Evolutionary conservation across 2,329 filamentous ascomycete species (phyloP).

Genomic region (Aureobasidium pullulans): DNA sequence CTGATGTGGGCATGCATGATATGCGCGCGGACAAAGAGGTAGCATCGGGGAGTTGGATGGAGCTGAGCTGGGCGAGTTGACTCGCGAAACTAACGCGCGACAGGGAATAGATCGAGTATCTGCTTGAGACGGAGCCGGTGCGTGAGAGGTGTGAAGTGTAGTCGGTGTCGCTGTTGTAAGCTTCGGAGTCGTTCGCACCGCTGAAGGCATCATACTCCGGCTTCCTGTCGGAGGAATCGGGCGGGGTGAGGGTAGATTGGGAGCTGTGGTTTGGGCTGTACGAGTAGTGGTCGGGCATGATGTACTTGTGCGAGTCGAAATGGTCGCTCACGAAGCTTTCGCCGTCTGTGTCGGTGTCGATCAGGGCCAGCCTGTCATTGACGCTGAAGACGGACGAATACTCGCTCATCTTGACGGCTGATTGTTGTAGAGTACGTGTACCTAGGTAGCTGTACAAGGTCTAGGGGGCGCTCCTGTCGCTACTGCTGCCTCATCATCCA

Average conservation of each 20-base stretch:
- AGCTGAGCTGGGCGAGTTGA: slow-evolving; percentile 86
- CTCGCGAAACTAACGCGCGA: slow-evolving; percentile 88
- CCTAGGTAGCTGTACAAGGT: not conserved
- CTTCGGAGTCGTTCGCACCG: slow-evolving; percentile 49
- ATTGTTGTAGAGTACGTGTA: not conserved
- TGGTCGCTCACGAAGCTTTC: slow-evolving; percentile 23
- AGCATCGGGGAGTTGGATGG: slow-evolving; percentile 80
- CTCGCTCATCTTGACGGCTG: slow-evolving; percentile 29
- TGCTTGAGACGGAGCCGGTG: slow-evolving; percentile 57
- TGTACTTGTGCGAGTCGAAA: slow-evolving; percentile 67
- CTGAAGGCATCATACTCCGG: slow-evolving; percentile 16
- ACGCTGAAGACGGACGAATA: slow-evolving; percentile 43
- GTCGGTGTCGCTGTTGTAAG: slow-evolving; percentile 5
- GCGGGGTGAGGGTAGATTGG: not conserved
- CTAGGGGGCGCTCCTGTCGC: not conserved
- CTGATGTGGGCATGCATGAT: slow-evolving; percentile 73
- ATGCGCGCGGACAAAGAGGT: slow-evolving; percentile 77
- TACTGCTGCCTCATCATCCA: slow-evolving; percentile 12
- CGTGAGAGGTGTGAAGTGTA: slow-evolving; percentile 34
- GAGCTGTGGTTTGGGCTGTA: slow-evolving; percentile 24
- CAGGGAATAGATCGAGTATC: slow-evolving; percentile 88
- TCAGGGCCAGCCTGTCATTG: slow-evolving; percentile 47
- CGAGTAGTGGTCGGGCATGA: slow-evolving; percentile 57
- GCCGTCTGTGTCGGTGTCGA: slow-evolving; percentile 38
- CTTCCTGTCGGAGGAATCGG: slow-evolving; percentile 24